Evolutionary conservation across 2,329 filamentous ascomycete genomes (phyloP).

Genomic region (Spiromastix sp.): DNA sequence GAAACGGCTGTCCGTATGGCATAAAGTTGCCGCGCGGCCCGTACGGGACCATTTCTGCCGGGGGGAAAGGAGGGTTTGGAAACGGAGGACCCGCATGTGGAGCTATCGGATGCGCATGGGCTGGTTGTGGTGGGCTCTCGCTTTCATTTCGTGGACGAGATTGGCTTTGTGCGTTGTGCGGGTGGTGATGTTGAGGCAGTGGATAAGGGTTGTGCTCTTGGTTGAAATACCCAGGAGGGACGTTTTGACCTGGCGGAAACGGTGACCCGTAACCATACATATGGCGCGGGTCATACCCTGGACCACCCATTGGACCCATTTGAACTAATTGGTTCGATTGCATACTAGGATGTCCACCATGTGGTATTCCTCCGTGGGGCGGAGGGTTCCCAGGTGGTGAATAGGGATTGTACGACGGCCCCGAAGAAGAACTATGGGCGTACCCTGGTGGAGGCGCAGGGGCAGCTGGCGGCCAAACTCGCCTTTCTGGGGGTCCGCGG

Average conservation of each 20-base stretch:
- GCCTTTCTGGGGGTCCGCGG: constrained; percentile 23
- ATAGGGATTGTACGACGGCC: constrained; percentile 27
- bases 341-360: constrained; percentile 17
- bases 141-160: constrained; percentile 16
- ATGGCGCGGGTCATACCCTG: constrained; percentile 5
- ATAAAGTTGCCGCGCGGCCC: constrained; percentile 6
- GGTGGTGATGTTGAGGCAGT: constrained; percentile 6
- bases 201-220: constrained; percentile 6
- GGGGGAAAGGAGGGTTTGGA: constrained; percentile 18
- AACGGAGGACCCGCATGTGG: constrained; percentile 13
- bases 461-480: constrained; percentile 22
- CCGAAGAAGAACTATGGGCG: constrained; percentile 30
- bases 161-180: constrained; percentile 6
- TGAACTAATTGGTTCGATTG: constrained; percentile 14
- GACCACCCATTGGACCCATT: constrained; percentile 9
- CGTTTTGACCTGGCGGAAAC: constrained; percentile 6
- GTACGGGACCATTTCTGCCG: constrained; percentile 31
- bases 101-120: constrained; percentile 19
- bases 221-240: constrained; percentile 9
- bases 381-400: constrained; percentile 16
- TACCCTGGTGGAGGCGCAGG: constrained; percentile 24
- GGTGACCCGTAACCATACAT: constrained; percentile 10
- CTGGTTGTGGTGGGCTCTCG: constrained; percentile 19
- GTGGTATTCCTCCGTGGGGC: constrained; percentile 9
- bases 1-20: constrained; percentile 26